Evolutionary conservation across 75 land plant genomes (phyloP), one percentile per base, ranked within the genome.

Genomic region (Cupressus sempervirens): DNA sequence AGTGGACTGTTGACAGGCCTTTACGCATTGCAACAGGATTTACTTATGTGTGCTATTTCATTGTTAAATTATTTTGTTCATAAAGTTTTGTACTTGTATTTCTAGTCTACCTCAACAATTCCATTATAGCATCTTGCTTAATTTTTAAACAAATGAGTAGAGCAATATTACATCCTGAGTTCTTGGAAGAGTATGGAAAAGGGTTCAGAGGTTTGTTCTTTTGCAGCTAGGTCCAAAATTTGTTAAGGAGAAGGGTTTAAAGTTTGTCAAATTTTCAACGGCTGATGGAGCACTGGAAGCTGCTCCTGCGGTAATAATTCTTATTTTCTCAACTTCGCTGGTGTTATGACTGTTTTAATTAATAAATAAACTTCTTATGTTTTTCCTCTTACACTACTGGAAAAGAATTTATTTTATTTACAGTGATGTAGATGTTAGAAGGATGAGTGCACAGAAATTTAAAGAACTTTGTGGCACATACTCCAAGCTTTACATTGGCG

Each of bases 281-380:
- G 97, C 97, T 87, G 99, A 98, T 93, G 99, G 99, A 87, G 99
- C 99, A 40, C 85, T 98, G 83, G 99, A 98, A 87, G 98, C 98
- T 67, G 94, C 96, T 81, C 99, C 99, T 84, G 98, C 98, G 77
- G 98, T 98, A 87, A 92, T 91, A 32, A 86, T 46, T 45, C 30
- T 29, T 13, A 0, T 46, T 77, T 32, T 53, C 34, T 12, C 29
- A 80, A 80, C 43, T 80, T 14, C 20, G 9, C 7, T 35, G 48
- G 82, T 40, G 48, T 40, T 40, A 11, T 80, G 5, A 40, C 41
- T 32, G 48, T 40, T 80, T 9, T 80, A 72, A 32, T 32, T 72
- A 30, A 3, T 72, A 16, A 72, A 62, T 32, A 7, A 70, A 30
- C 30, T 70, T 8, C 35, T 72, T 72, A 10, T 23, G 9, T 72